A percentile compares a stretch with the other conserved stretches of the same genome.
Evolutionary conservation across 139 green algal genomes (phyloP).

Genomic region (Chlorella sp.): DNA sequence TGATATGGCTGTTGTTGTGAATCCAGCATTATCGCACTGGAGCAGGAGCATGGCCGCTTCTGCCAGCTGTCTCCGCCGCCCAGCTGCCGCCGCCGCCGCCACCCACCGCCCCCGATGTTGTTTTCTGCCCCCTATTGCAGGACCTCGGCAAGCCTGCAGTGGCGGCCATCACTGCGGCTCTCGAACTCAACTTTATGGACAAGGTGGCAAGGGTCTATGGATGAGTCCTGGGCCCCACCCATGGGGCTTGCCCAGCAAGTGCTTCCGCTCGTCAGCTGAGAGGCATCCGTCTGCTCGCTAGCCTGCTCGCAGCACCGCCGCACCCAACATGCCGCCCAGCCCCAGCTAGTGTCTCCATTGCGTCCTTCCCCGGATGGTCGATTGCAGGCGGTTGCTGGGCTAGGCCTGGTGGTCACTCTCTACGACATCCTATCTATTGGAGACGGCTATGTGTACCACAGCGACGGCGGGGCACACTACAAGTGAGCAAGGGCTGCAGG

Average conservation of each 20-base stretch:
- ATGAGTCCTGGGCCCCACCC: too few relatives aligned
- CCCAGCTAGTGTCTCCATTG: neutral
- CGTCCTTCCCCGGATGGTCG: too few relatives aligned
- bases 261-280: too few relatives aligned
- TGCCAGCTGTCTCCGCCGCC: neutral
- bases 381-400: constrained; percentile 63
- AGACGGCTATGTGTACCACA: constrained; percentile 86
- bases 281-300: neutral
- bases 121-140: neutral
- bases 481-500: constrained; percentile 1
- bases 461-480: constrained; percentile 82
- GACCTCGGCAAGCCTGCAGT: constrained; percentile 74
- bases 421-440: constrained; percentile 86
- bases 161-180: constrained; percentile 72
- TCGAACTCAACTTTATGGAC: constrained; percentile 80
- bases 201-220: neutral
- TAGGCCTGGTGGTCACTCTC: constrained; percentile 87
- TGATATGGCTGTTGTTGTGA: neutral
- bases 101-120: neutral
- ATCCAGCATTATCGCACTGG: neutral
- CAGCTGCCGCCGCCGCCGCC: neutral
- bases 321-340: neutral
- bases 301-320: neutral
- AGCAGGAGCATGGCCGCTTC: neutral
- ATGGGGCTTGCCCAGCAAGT: neutral